Percentiles rank a stretch among this genome's conserved stretches.
Conservation (phyloP, 2,329 filamentous ascomycete genomes). For the Botryotinia calthae region DNA sequence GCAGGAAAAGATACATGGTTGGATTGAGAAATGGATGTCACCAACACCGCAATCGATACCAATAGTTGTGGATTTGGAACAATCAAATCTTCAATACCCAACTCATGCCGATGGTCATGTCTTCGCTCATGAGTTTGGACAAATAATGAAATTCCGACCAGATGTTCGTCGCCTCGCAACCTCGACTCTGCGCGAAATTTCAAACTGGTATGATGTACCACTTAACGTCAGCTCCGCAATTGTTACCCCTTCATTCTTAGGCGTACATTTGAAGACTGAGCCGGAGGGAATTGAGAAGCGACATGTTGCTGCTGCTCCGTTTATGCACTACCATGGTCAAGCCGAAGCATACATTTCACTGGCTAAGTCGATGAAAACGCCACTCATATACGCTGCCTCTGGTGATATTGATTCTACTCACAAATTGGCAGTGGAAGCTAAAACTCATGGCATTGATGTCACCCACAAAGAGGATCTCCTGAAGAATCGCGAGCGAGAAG, state of each 20-base stretch:
- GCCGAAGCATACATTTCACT: slow-evolving; percentile 41
- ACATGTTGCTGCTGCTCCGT: slow-evolving; percentile 34
- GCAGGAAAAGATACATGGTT: slow-evolving; percentile 29
- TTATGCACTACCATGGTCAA: slow-evolving; percentile 40
- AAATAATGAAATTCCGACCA: slow-evolving; percentile 30
- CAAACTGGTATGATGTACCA: slow-evolving; percentile 19
- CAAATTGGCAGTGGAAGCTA: slow-evolving; percentile 41
- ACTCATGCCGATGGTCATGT: slow-evolving; percentile 29
- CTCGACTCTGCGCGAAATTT: slow-evolving; percentile 24
- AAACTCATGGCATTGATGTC: slow-evolving; percentile 40
- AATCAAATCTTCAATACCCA: slow-evolving; percentile 31
- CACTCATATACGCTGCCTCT: slow-evolving; percentile 46
- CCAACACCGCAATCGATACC: slow-evolving; percentile 24
- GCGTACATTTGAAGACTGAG: slow-evolving; percentile 39
- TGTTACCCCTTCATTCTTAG: slow-evolving; percentile 24
- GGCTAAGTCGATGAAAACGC: slow-evolving; percentile 34
- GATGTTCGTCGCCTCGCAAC: slow-evolving; percentile 32
- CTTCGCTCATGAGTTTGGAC: slow-evolving; percentile 31
- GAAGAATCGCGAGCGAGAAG: slow-evolving; percentile 35
- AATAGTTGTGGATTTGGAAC: slow-evolving; percentile 31
- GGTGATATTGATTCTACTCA: slow-evolving; percentile 42
- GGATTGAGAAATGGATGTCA: slow-evolving; percentile 31
- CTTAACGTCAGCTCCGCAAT: slow-evolving; percentile 20
- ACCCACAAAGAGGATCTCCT: slow-evolving; percentile 47
- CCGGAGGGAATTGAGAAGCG: slow-evolving; percentile 31